Conservation (phyloP, 352 stramenopile genomes). For the Hyaloperonospora brassicae region DNA sequence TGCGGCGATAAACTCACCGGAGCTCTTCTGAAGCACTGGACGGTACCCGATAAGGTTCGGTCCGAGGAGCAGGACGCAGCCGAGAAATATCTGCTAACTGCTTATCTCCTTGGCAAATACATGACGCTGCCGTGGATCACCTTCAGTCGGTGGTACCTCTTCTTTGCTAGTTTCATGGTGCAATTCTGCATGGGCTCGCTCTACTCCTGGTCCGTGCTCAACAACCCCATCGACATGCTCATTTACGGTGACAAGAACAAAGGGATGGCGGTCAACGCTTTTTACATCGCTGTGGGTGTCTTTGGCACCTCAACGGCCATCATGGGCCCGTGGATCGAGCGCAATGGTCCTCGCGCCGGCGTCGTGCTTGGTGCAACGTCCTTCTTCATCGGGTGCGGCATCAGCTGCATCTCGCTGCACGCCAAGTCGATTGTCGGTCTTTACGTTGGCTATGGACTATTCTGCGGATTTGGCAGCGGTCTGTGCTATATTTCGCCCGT, state of each 20-base stretch:
- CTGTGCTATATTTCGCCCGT: slow-evolving; percentile 75
- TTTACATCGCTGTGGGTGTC: slow-evolving; percentile 62
- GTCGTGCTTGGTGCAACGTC: slow-evolving; percentile 41
- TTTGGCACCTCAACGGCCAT: slow-evolving; percentile 53
- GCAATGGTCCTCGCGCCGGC: slow-evolving; percentile 41
- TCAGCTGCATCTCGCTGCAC: slow-evolving; percentile 44
- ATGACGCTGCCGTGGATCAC: slow-evolving; percentile 30
- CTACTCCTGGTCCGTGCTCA: slow-evolving; percentile 74
- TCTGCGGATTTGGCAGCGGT: slow-evolving; percentile 53
- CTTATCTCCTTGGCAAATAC: slow-evolving; percentile 48
- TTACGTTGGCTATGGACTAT: slow-evolving; percentile 63
- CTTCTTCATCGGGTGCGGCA: slow-evolving; percentile 45
- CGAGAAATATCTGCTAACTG: slow-evolving; percentile 44
- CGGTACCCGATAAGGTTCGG: slow-evolving; percentile 38
- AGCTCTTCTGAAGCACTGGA: slow-evolving; percentile 41
- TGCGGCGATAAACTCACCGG: slow-evolving; percentile 25
- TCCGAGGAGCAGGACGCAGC: slow-evolving; percentile 46
- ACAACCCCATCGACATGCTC: slow-evolving; percentile 51
- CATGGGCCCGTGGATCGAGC: slow-evolving; percentile 64
- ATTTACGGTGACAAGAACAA: slow-evolving; percentile 42
- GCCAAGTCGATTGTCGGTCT: slow-evolving; percentile 38
- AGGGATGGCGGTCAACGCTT: slow-evolving; percentile 57
- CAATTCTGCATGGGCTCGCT: slow-evolving; percentile 70
- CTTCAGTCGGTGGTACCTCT: slow-evolving; percentile 61
- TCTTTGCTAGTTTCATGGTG: slow-evolving; percentile 49